These are phyloP conservation scores for Thuidium tamariscinum DNA, from an alignment of 225 moss, liverwort and hornwort species.

Conservation along the genomic window DNA sequence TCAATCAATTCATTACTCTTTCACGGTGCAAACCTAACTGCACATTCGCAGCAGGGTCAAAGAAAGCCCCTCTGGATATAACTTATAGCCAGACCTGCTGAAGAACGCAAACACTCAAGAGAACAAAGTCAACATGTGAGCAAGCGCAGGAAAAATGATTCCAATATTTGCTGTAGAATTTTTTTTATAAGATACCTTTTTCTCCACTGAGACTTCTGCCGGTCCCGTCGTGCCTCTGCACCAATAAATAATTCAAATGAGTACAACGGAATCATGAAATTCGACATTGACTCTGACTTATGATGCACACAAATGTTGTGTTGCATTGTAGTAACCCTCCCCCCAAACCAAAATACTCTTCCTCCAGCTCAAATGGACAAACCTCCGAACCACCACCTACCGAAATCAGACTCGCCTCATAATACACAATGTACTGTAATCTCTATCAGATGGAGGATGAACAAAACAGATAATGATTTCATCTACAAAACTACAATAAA, in stretches of 20 bases:
- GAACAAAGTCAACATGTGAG: background rate
- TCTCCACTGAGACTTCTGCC: conserved; percentile 50
- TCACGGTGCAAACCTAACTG: background rate
- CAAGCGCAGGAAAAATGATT: background rate
- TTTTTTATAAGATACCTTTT: conserved; percentile 1
- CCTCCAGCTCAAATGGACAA: background rate
- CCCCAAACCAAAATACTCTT: background rate
- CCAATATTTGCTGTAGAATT: background rate
- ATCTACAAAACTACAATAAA: background rate
- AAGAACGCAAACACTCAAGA: background rate
- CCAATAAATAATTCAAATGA: background rate
- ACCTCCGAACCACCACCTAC: background rate
- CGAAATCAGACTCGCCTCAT: background rate
- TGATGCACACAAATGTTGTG: background rate
- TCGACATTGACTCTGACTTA: background rate
- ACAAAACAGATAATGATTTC: background rate
- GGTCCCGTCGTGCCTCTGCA: conserved; percentile 28
- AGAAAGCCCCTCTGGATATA: background rate
- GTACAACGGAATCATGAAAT: background rate
- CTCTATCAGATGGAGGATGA: background rate
- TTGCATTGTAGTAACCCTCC: background rate
- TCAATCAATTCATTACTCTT: background rate
- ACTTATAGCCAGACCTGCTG: background rate
- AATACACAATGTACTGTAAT: background rate
- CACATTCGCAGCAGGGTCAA: background rate